phyloP scores from a whole-genome alignment of 495 filamentous ascomycete species.

The Glutinoglossum americanum region DNA sequence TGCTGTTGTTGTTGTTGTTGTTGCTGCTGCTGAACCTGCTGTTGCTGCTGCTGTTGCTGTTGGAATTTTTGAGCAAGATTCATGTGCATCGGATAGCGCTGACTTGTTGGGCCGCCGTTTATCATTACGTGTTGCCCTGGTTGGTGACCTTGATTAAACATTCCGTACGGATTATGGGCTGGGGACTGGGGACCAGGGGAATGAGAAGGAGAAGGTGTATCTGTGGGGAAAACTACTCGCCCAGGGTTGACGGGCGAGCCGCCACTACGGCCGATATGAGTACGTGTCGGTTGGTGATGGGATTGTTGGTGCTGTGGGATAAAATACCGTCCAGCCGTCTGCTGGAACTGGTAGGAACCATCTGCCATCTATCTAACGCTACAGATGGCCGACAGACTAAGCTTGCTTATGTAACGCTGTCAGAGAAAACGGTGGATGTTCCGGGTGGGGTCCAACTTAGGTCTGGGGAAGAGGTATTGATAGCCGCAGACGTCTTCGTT shows the following conservation, averaged over 20 bases:
- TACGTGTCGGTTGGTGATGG: constrained; percentile 20
- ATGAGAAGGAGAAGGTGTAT: constrained; percentile 49
- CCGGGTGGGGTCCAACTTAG: constrained; percentile 6
- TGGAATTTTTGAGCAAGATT: constrained; percentile 44
- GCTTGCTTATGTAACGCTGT: neutral
- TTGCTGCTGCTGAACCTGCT: constrained; percentile 47
- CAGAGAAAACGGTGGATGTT: neutral
- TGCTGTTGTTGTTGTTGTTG: constrained; percentile 54
- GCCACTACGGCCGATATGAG: constrained; percentile 31
- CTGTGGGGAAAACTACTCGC: constrained; percentile 21
- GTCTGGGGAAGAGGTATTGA: constrained; percentile 12
- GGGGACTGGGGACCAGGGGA: constrained; percentile 47
- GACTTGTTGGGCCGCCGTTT: constrained; percentile 38
- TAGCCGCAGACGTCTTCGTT: constrained; percentile 16
- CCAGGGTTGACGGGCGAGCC: constrained; percentile 27
- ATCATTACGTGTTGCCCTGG: constrained; percentile 64
- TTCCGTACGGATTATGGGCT: constrained; percentile 41
- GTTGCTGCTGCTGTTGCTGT: constrained; percentile 41
- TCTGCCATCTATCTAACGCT: constrained; percentile 66
- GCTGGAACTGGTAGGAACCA: constrained; percentile 58
- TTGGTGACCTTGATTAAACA: constrained; percentile 69
- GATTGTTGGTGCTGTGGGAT: constrained; percentile 34
- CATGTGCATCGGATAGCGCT: constrained; percentile 41
- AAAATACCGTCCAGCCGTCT: constrained; percentile 44
- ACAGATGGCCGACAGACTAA: constrained; percentile 1